Base-by-base conservation (phyloP, 2,329 filamentous ascomycete species). In the Shiraia sp. region DNA sequence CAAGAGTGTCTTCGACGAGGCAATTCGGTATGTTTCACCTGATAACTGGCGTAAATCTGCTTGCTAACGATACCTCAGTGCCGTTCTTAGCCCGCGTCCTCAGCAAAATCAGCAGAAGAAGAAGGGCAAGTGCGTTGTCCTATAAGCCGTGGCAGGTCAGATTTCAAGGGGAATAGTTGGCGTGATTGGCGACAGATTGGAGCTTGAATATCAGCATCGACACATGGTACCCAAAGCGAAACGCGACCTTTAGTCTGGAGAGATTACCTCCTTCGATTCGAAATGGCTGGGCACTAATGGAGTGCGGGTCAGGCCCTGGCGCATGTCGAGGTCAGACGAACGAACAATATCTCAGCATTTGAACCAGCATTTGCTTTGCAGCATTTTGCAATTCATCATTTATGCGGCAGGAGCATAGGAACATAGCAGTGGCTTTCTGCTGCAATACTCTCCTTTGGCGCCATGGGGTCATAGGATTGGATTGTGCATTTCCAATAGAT, bases 1-100 rank as follows among this genome's bases (percentile, higher is more conserved):
- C 60, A 99, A 99, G 85, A 95, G 90, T 63, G 93, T 99, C 34
- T 99, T 99, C 68, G 93, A 99, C 67, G 92, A 96, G 75, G 93
- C 93, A 24, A 99, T 99, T 68, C 86, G 93, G 93, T 97, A 76
- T 60, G 86, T 74, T 33, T 7, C 16, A 22, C 9, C 14, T 31
- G n/a, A 8, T 10, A 5, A 22, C 2, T 14, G 9, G 6, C 5
- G 22, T 31, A 3, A 36, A 12, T 22, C 9, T 13, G 26, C 17
- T n/a, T 29, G 41, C 55, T 66, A 49, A 66, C 47, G 22, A 35
- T n/a, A 33, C 13, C 29, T 8, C 46, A 72, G 69, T 37, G 69
- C 69, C 37, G 69, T 72, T 15, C 66, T 72, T 32, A 72, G 67
- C 51, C 69, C 69, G 23, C 68, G 69, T 39, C 66, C 69, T 16